phyloP scores from a whole-genome alignment of 1,284 basidiomycete genomes.

The Puccinia polysora region DNA sequence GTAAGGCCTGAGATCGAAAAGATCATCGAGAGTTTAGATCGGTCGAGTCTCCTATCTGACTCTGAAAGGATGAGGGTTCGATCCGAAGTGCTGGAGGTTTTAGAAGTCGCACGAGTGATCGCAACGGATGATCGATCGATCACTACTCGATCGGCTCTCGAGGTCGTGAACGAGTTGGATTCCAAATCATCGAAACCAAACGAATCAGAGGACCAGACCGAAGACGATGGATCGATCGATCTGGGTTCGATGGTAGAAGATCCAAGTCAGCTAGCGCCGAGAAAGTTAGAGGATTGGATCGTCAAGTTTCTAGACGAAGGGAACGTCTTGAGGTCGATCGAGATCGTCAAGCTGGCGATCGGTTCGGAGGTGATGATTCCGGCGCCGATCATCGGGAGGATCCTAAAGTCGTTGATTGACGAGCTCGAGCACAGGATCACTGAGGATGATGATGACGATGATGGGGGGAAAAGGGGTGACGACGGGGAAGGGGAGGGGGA shows the following conservation, averaged over 20 bases:
- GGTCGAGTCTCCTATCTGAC: not conserved
- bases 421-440: not conserved
- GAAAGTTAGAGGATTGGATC: not conserved
- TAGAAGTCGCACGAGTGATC: not conserved
- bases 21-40: not conserved
- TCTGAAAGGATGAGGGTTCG: not conserved
- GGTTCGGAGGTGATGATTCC: not conserved
- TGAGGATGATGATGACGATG: not conserved
- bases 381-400: not conserved
- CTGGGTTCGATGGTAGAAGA: too few relatives aligned
- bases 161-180: too few relatives aligned
- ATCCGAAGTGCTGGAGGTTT: not conserved
- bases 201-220: too few relatives aligned
- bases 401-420: conserved; percentile 23
- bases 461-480: not conserved
- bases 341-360: not conserved
- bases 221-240: not conserved
- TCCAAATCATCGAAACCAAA: too few relatives aligned
- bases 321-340: not conserved
- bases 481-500: too few relatives aligned
- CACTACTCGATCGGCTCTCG: too few relatives aligned
- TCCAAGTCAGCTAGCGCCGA: not conserved
- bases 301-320: not conserved
- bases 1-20: conserved; percentile 4
- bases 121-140: too few relatives aligned